Conservation (phyloP, 2,329 filamentous ascomycete species). For the Phaeomoniella chlamydospora region DNA sequence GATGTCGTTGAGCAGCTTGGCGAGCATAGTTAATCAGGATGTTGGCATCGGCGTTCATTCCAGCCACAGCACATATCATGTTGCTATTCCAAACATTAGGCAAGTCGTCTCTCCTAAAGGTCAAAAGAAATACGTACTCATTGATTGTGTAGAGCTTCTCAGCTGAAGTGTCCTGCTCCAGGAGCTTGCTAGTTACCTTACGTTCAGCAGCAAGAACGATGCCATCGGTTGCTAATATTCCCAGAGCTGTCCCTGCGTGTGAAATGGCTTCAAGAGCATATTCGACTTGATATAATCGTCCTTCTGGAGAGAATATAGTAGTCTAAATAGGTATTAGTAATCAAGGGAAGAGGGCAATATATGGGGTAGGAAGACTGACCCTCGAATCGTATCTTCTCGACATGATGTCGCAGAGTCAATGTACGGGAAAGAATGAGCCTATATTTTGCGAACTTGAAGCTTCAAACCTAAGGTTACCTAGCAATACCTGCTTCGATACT, state of each 20-base stretch:
- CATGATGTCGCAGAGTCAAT: slow-evolving; percentile 42
- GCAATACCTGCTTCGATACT: too few relatives aligned
- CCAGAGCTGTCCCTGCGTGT: slow-evolving; percentile 90
- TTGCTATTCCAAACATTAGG: slow-evolving; percentile 47
- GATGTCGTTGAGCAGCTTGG: slow-evolving; percentile 90
- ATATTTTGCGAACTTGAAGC: too few relatives aligned
- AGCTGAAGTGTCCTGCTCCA: slow-evolving; percentile 98
- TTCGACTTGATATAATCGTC: slow-evolving; percentile 96
- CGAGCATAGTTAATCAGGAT: slow-evolving; percentile 99
- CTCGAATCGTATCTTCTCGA: slow-evolving; percentile 95
- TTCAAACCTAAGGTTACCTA: too few relatives aligned
- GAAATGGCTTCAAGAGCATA: slow-evolving; percentile 98
- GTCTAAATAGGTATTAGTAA: slow-evolving; percentile 43
- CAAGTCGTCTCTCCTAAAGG: not conserved
- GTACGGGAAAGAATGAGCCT: not conserved
- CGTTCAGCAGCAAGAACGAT: slow-evolving; percentile 96
- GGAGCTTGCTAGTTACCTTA: slow-evolving; percentile 96
- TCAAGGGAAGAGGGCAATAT: slow-evolving; percentile 4
- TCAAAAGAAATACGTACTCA: slow-evolving; percentile 69
- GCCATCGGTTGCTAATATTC: slow-evolving; percentile 93
- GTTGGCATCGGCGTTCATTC: slow-evolving; percentile 98
- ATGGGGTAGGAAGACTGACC: slow-evolving; percentile 40
- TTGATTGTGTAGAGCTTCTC: slow-evolving; percentile 99
- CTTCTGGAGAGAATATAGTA: slow-evolving; percentile 99
- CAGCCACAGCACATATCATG: slow-evolving; percentile 98